Conservation (phyloP, 805 yeast species). For the Hanseniaspora meyeri region DNA sequence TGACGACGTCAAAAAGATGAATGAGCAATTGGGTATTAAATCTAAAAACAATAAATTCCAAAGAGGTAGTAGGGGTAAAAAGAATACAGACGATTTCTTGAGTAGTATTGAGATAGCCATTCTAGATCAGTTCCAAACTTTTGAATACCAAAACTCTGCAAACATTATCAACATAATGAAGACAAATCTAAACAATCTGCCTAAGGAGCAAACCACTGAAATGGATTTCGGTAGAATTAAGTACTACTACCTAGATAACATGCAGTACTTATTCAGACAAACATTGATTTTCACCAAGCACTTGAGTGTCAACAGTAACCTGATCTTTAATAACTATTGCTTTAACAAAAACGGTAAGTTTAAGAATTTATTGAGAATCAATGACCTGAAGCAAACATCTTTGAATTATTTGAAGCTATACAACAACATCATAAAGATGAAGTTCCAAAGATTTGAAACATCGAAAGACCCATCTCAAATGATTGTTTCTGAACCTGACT, state of each 20-base stretch:
- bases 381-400: slow-evolving; percentile 42
- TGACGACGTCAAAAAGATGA: slow-evolving; percentile 30
- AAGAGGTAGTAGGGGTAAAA: slow-evolving; percentile 23
- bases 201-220: slow-evolving; percentile 65
- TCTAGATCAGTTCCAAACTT: slow-evolving; percentile 72
- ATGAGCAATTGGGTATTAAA: slow-evolving; percentile 7
- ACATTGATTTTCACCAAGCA: slow-evolving; percentile 64
- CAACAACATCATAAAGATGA: slow-evolving; percentile 43
- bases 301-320: slow-evolving; percentile 69
- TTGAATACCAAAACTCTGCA: slow-evolving; percentile 88
- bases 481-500: slow-evolving; percentile 54
- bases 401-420: slow-evolving; percentile 31
- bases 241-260: slow-evolving; percentile 84
- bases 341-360: slow-evolving; percentile 49
- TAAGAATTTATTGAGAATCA: slow-evolving; percentile 39
- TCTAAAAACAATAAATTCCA: slow-evolving; percentile 14
- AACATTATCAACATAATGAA: slow-evolving; percentile 58
- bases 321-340: slow-evolving; percentile 39
- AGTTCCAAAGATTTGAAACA: slow-evolving; percentile 55
- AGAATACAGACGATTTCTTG: slow-evolving; percentile 65
- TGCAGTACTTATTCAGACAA: slow-evolving; percentile 62
- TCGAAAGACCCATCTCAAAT: slow-evolving; percentile 8
- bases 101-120: slow-evolving; percentile 76
- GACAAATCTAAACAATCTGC: slow-evolving; percentile 61
- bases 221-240: slow-evolving; percentile 77